These are phyloP conservation scores for Lizanozyma gosingica DNA, from an alignment of 1,139 yeast species.

Conservation along the genomic window DNA sequence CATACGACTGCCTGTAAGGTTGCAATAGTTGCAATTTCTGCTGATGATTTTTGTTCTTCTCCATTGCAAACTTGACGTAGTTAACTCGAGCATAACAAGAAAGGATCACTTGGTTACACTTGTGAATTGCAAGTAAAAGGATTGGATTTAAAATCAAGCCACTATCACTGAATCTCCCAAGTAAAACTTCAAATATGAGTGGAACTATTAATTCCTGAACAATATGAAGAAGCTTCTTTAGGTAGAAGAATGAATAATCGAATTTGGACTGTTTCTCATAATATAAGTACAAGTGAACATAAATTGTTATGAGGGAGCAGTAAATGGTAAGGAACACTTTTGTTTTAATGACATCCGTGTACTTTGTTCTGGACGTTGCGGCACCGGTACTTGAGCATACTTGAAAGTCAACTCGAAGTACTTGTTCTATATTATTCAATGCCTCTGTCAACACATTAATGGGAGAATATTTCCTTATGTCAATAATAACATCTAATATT, in stretches of 20 bases:
- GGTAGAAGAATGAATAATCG: conserved; percentile 20
- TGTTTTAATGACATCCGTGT: conserved; percentile 3
- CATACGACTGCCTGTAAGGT: conserved; percentile 8
- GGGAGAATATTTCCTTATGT: conserved; percentile 15
- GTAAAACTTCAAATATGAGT: conserved; percentile 13
- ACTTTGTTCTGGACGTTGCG: conserved; percentile 3
- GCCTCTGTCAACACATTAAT: conserved; percentile 15
- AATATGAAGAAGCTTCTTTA: conserved; percentile 14
- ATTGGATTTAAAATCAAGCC: conserved; percentile 20
- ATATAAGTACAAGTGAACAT: conserved; percentile 14
- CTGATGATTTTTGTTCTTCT: conserved; percentile 9
- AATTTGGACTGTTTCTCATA: conserved; percentile 17
- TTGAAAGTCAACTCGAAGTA: conserved; percentile 12
- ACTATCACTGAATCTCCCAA: conserved; percentile 16
- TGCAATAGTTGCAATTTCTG: conserved; percentile 7
- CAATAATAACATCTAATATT: conserved; percentile 9
- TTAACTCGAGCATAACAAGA: conserved; percentile 18
- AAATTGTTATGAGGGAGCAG: conserved; percentile 11
- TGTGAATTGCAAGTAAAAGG: conserved; percentile 18
- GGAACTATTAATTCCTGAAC: conserved; percentile 15
- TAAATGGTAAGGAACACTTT: conserved; percentile 11
- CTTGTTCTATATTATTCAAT: conserved; percentile 13
- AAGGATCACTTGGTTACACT: conserved; percentile 15
- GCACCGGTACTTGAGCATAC: conserved; percentile 4
- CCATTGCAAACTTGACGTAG: conserved; percentile 10